Base-by-base conservation (phyloP, 1,284 basidiomycete genomes). In the Melampsora larici-populina region DNA sequence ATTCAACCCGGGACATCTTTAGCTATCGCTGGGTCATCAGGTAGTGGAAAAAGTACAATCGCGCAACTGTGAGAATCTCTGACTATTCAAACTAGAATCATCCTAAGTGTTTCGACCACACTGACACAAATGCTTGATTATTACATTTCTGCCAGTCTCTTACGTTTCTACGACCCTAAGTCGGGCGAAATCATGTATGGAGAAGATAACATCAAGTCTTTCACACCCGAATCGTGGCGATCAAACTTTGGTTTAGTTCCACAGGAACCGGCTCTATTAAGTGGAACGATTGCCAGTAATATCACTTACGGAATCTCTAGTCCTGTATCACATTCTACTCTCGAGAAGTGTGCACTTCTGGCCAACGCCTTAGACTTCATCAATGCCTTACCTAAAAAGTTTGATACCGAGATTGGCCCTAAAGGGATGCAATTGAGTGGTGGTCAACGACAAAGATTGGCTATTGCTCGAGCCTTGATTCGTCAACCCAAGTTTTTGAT, bases 281-380 rank as follows among this genome's bases (percentile, higher is more conserved):
- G 90, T 11, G 94, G 94, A 3, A 96, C 92, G 0, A 92, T 97
- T 31, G 92, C 92, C 11, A 91, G 92, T 2, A 97, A 97, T 82
- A 97, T 98, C 79, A 92, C 93, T 0, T 98, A 93, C 82, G 95
- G 96, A 2, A 87, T 90, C 49, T 86, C 88, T 4, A 84, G 87
- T 21, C 49, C 65, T 6, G 92, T 89, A 0, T 92, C 92, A 0
- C 87, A 91, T 36, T 89, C 90, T 79, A 88, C 97, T 78, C 92
- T 99, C 49, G 92, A 95, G 83, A 86, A 89, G 29, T 96, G 94
- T 0, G 95, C 95, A 0, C 86, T 90, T 15, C 88, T 92, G 79
- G 95, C 96, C 3, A 97, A 98, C 82, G 98, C 96, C 84, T 79
- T 81, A 40, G 93, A 96, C 81, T 99, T 97, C 82, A 90, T 99